Evolutionary conservation across 805 yeast species (phyloP).

Genomic region (Ogataea paraovalis): DNA sequence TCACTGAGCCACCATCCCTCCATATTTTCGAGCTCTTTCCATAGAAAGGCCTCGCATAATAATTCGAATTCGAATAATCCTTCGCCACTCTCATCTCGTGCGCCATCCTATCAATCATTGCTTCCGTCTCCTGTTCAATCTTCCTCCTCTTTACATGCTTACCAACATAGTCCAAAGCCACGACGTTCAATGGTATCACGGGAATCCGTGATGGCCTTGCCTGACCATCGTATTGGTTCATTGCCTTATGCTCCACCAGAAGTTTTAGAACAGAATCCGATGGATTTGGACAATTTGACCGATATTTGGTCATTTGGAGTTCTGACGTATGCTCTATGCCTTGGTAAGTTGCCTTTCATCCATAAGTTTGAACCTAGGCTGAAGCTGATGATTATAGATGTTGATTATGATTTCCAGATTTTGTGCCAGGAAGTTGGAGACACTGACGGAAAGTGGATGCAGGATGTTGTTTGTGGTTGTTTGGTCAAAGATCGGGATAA

Average conservation of each 20-base stretch:
- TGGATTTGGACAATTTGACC: constrained; percentile 58
- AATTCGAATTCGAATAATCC: neutral
- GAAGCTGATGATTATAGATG: constrained; percentile 66
- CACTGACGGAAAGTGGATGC: neutral
- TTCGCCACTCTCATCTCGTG: constrained; percentile 3
- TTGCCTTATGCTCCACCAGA: constrained; percentile 94
- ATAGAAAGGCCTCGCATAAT: neutral
- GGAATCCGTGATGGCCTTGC: constrained; percentile 27
- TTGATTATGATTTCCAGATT: constrained; percentile 44
- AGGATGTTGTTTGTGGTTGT: constrained; percentile 46
- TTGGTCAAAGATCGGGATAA: constrained; percentile 46
- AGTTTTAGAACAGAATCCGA: constrained; percentile 56
- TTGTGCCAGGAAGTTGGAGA: constrained; percentile 1
- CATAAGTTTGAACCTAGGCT: constrained; percentile 82
- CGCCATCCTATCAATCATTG: neutral
- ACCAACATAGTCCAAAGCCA: too few relatives aligned
- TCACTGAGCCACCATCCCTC: neutral
- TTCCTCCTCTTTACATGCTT: neutral
- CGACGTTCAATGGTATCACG: too few relatives aligned
- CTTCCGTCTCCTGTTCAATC: neutral
- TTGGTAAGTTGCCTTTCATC: constrained; percentile 75
- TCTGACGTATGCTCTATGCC: constrained; percentile 63
- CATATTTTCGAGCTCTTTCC: neutral
- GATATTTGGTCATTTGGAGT: constrained; percentile 95
- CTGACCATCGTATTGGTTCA: constrained; percentile 78